Evolutionary conservation across 164 flowering plant species (phyloP).

Genomic region (Dillenia suffruticosa): DNA sequence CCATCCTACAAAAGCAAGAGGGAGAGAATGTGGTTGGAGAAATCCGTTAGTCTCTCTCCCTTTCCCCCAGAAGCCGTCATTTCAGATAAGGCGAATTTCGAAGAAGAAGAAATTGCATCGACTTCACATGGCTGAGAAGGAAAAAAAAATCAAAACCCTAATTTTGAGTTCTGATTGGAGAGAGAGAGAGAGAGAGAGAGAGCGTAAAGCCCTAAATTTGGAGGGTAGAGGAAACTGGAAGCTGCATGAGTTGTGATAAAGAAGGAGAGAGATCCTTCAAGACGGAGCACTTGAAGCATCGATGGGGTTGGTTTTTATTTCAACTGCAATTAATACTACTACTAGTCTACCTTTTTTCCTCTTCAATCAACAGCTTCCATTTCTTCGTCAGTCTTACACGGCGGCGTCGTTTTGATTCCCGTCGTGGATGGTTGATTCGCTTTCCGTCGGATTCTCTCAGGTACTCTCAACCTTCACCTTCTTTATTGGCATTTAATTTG

Average conservation of each 20-base stretch:
- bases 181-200: too few species aligned
- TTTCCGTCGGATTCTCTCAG: conserved; percentile 7
- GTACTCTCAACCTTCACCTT: not conserved
- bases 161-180: too few species aligned
- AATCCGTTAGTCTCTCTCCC: too few species aligned
- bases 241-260: conserved; percentile 36
- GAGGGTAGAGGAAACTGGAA: not conserved
- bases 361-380: conserved; percentile 1
- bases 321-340: conserved; percentile 24
- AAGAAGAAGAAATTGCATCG: too few species aligned
- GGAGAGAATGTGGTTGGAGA: too few species aligned
- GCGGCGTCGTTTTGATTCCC: conserved; percentile 28
- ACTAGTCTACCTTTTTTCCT: conserved; percentile 12
- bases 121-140: too few species aligned
- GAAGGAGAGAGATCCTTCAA: conserved; percentile 13
- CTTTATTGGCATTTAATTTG: not conserved
- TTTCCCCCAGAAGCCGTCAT: too few species aligned
- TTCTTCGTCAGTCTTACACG: conserved; percentile 14
- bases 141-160: too few species aligned
- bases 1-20: too few species aligned
- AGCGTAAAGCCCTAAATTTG: not conserved
- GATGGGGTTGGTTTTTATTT: conserved; percentile 37
- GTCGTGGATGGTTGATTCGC: conserved; percentile 33
- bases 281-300: conserved; percentile 27
- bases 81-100: too few species aligned